Percentiles rank a stretch among this genome's conserved stretches.
phyloP scores from a whole-genome alignment of 805 yeast species.

The Metschnikowia gelsemii region DNA sequence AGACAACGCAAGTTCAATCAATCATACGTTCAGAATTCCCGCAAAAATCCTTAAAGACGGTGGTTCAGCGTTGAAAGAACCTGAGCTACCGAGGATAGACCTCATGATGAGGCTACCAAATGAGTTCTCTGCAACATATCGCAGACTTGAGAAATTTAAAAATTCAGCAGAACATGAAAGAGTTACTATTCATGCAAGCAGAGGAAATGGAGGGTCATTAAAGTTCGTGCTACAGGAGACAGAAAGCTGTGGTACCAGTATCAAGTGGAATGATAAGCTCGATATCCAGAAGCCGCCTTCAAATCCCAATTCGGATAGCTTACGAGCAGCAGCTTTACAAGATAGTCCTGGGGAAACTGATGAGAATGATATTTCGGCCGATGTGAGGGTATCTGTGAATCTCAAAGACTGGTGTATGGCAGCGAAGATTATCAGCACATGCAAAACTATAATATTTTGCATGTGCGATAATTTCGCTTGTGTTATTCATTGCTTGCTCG shows the following conservation, averaged over 20 bases:
- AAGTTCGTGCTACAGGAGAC: conserved; percentile 56
- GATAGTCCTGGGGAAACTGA: conserved; percentile 11
- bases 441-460: conserved; percentile 60
- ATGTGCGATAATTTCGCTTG: conserved; percentile 58
- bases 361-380: conserved; percentile 25
- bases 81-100: conserved; percentile 55
- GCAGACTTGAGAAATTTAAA: conserved; percentile 64
- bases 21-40: conserved; percentile 70
- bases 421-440: conserved; percentile 55
- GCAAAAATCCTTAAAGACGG: conserved; percentile 59
- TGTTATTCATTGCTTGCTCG: conserved; percentile 64
- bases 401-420: conserved; percentile 70
- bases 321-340: conserved; percentile 21
- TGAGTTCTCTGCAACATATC: conserved; percentile 53
- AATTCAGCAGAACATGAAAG: conserved; percentile 40
- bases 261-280: conserved; percentile 58
- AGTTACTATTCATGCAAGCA: conserved; percentile 50
- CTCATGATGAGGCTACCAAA: conserved; percentile 52
- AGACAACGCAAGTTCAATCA: conserved; percentile 45
- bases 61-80: conserved; percentile 55
- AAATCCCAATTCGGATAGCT: conserved; percentile 24
- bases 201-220: conserved; percentile 45
- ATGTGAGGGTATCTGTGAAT: conserved; percentile 49
- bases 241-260: conserved; percentile 49
- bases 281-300: conserved; percentile 41